Percentiles rank a stretch among this genome's conserved stretches.
phyloP scores from a whole-genome alignment of 805 yeast species.

The Schizosaccharomyces osmophilus region DNA sequence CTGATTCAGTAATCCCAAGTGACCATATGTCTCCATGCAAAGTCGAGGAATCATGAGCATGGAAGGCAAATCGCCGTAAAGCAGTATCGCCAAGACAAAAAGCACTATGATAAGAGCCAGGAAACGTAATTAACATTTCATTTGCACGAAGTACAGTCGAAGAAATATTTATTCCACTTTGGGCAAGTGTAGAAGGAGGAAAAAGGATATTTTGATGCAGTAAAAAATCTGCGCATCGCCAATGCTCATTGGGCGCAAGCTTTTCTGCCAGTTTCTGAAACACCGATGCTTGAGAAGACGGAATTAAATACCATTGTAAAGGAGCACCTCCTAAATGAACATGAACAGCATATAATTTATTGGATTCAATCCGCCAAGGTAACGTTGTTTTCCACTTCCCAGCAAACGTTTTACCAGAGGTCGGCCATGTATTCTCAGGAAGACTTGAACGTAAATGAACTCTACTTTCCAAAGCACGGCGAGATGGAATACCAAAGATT shows the following conservation, averaged over 20 bases:
- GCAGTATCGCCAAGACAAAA: slow-evolving; percentile 37
- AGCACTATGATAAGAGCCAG: slow-evolving; percentile 73
- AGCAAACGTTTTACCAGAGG: background rate
- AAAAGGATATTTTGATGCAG: slow-evolving; percentile 61
- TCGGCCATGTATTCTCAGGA: background rate
- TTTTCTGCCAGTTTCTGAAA: background rate
- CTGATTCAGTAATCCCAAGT: background rate
- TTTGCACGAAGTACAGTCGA: slow-evolving; percentile 37
- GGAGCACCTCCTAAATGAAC: background rate
- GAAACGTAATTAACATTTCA: slow-evolving; percentile 66
- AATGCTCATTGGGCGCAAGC: background rate
- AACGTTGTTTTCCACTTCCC: background rate
- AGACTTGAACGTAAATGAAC: background rate
- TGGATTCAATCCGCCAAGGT: background rate
- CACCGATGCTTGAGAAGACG: background rate
- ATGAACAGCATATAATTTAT: background rate
- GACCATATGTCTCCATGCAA: background rate
- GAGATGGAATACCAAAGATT: background rate
- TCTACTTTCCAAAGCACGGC: background rate
- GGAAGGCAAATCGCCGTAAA: background rate
- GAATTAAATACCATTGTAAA: background rate
- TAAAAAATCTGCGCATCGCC: slow-evolving; percentile 41
- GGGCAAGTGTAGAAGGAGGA: slow-evolving; percentile 37
- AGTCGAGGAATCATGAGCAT: background rate
- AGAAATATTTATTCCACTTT: slow-evolving; percentile 35